Percentiles rank a stretch among this genome's conserved stretches.
Evolutionary conservation across 306 rosid genomes (phyloP).

Genomic region (Hippophae rhamnoides): DNA sequence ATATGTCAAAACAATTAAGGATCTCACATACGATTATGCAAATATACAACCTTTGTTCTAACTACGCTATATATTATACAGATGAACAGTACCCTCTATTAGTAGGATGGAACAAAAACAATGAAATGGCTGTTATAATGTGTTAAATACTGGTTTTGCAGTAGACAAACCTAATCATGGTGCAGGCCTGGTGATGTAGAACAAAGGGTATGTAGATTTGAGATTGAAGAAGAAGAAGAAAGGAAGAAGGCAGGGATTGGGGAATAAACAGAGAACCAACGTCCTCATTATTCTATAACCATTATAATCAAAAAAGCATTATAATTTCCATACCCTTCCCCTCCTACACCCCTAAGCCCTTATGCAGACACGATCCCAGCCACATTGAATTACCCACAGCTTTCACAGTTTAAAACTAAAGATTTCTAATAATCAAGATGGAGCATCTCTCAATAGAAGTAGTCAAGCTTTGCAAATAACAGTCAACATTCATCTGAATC

Average conservation of each 20-base stretch:
- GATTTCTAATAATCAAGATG: neutral
- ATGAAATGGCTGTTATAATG: neutral
- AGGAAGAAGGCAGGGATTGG: too few relatives aligned
- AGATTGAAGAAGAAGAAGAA: too few relatives aligned
- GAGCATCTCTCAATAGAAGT: neutral
- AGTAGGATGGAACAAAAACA: neutral
- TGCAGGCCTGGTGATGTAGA: neutral
- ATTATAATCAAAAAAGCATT: too few relatives aligned
- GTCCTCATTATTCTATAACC: too few relatives aligned
- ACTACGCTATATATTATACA: constrained; percentile 3
- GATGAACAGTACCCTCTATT: constrained; percentile 1
- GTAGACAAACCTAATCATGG: neutral
- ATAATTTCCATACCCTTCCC: too few relatives aligned
- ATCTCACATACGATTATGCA: constrained; percentile 3
- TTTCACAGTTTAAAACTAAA: neutral
- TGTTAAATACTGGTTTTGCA: too few relatives aligned
- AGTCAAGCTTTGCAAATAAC: neutral
- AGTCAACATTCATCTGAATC: neutral
- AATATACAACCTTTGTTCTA: neutral
- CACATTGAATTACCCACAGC: neutral
- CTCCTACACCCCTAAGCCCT: neutral
- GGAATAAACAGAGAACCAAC: too few relatives aligned
- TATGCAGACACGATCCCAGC: constrained; percentile 8
- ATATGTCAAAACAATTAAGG: constrained; percentile 1
- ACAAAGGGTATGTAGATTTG: too few relatives aligned